Conservation (phyloP, 75 land plant genomes). For the Sequoiadendron giganteum region DNA sequence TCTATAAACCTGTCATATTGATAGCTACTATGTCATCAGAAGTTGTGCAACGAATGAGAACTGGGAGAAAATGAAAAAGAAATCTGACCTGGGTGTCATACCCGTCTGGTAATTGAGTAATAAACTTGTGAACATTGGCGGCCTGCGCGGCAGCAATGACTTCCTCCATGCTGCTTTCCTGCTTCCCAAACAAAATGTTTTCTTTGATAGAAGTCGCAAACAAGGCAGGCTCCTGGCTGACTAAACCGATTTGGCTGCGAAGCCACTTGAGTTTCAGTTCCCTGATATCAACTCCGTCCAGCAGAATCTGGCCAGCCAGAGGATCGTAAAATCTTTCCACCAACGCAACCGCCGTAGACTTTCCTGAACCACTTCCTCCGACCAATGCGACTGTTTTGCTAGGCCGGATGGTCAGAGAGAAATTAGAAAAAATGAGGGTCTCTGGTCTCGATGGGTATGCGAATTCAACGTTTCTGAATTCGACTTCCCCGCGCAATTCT, state of each 20-base stretch:
- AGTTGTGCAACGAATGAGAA: no score
- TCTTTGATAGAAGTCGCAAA: slow-evolving; percentile 48
- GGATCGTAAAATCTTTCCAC: slow-evolving; percentile 63
- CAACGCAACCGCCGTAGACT: slow-evolving; percentile 53
- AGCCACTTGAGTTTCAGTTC: slow-evolving; percentile 33
- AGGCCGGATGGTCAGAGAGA: slow-evolving; percentile 36
- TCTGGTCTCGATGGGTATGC: slow-evolving; percentile 51
- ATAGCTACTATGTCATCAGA: no score
- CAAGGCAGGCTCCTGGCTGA: slow-evolving; percentile 48
- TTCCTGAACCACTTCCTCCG: slow-evolving; percentile 61
- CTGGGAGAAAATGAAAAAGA: not conserved
- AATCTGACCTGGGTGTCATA: slow-evolving; percentile 49
- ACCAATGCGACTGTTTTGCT: slow-evolving; percentile 57
- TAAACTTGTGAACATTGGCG: slow-evolving; percentile 60
- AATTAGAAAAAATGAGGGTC: slow-evolving; percentile 22
- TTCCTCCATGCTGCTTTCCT: slow-evolving; percentile 27
- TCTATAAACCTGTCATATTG: no score
- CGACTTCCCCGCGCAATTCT: slow-evolving; percentile 42
- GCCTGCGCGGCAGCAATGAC: slow-evolving; percentile 47
- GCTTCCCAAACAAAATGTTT: slow-evolving; percentile 45
- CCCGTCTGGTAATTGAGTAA: slow-evolving; percentile 37
- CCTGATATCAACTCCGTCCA: slow-evolving; percentile 30
- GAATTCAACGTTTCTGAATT: slow-evolving; percentile 40
- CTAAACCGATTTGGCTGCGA: slow-evolving; percentile 45
- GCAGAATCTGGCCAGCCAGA: slow-evolving; percentile 24